Evolutionary conservation across 73 alveolate genomes (phyloP).

Genomic region (Paramecium caudatum): DNA sequence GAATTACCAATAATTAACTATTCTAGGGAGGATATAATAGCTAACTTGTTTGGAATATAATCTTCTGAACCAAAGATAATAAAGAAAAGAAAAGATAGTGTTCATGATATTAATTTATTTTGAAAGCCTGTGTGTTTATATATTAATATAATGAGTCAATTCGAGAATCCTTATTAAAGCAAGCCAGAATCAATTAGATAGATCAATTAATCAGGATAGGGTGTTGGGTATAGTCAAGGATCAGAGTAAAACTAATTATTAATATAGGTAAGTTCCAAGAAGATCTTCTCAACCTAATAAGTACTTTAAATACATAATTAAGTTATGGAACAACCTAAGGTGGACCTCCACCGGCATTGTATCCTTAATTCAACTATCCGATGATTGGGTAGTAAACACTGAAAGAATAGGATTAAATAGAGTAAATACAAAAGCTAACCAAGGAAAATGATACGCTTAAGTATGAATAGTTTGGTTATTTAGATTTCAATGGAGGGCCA

Average conservation of each 20-base stretch:
- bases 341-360: neutral
- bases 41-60: slow-evolving; percentile 1
- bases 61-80: neutral
- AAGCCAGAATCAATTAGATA: no score
- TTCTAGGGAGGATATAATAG: slow-evolving; percentile 51
- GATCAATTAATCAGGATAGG: no score
- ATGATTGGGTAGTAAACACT: neutral
- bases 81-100: slow-evolving; percentile 19
- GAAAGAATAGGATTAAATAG: neutral
- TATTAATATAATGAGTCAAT: no score
- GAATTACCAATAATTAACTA: neutral
- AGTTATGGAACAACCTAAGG: neutral
- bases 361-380: neutral
- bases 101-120: slow-evolving; percentile 25
- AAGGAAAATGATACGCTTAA: neutral
- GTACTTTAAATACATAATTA: neutral
- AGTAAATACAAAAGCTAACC: neutral
- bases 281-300: neutral
- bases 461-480: neutral
- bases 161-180: no score
- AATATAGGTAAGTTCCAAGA: slow-evolving; percentile 22
- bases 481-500: neutral
- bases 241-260: no score
- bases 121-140: no score
- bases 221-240: no score